These are phyloP conservation scores for Penicillium occitanis DNA, from an alignment of 2,329 filamentous ascomycete species.

Conservation along the genomic window DNA sequence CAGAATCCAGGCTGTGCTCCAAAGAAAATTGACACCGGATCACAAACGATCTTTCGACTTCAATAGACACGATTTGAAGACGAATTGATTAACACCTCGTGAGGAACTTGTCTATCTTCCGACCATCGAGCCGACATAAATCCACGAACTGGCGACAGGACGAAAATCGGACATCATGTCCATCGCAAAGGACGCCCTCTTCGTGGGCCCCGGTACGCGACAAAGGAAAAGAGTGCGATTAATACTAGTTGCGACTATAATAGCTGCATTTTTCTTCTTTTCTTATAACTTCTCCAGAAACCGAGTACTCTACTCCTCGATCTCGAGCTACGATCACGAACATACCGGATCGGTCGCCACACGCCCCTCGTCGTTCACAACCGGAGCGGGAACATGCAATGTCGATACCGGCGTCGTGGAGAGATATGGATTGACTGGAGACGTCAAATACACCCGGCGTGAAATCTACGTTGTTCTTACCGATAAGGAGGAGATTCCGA, in stretches of 20 bases:
- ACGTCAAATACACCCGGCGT: constrained; percentile 17
- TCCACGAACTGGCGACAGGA: neutral
- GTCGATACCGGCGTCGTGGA: constrained; percentile 11
- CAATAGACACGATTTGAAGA: neutral
- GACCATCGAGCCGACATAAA: neutral
- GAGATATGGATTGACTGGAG: constrained; percentile 10
- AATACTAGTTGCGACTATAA: constrained; percentile 10
- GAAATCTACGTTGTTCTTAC: constrained; percentile 15
- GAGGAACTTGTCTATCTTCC: neutral
- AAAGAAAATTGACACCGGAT: neutral
- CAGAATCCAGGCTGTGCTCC: neutral
- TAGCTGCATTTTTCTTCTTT: constrained; percentile 18
- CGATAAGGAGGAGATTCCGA: constrained; percentile 10
- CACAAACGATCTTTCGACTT: neutral
- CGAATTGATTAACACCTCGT: neutral
- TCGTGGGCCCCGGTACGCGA: constrained; percentile 13
- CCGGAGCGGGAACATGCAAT: constrained; percentile 12
- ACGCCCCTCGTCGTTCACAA: neutral
- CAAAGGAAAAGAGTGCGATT: constrained; percentile 18
- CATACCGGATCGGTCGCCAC: neutral
- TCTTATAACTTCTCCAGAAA: constrained; percentile 15
- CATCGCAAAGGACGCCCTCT: constrained; percentile 17
- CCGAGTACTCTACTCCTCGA: constrained; percentile 12
- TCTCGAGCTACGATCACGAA: neutral
- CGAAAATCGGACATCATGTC: constrained; percentile 6